These are phyloP conservation scores for Verticillium klebahnii DNA, from an alignment of 2,329 filamentous ascomycete species.

Conservation along the genomic window DNA sequence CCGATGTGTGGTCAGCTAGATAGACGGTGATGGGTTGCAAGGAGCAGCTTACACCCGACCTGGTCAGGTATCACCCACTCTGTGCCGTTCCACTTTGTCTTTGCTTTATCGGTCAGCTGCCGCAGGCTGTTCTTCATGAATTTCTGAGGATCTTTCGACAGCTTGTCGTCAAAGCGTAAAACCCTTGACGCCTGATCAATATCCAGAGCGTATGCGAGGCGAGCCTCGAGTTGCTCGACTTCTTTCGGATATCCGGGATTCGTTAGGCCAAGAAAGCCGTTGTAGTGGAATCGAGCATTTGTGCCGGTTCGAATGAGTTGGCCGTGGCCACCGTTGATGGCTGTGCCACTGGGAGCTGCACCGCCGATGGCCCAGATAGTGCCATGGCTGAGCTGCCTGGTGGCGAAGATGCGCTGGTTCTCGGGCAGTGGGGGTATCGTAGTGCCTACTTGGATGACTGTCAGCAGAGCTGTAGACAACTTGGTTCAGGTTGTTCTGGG, in stretches of 20 bases:
- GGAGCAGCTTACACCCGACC: background rate
- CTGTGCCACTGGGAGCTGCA: conserved; percentile 49
- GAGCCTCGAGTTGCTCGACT: conserved; percentile 63
- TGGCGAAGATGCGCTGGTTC: conserved; percentile 15
- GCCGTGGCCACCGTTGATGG: conserved; percentile 59
- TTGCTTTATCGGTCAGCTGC: conserved; percentile 10
- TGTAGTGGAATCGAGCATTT: conserved; percentile 62
- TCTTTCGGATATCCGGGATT: conserved; percentile 35
- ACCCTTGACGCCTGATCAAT: conserved; percentile 67
- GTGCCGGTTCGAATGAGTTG: conserved; percentile 64
- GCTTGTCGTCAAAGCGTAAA: conserved; percentile 46
- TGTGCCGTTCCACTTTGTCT: conserved; percentile 36
- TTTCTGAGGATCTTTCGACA: conserved; percentile 12
- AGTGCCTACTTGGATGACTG: conserved; percentile 12
- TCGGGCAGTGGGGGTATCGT: conserved; percentile 17
- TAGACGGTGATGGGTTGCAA: background rate
- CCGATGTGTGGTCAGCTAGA: background rate
- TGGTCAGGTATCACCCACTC: conserved; percentile 27
- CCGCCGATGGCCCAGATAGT: conserved; percentile 76
- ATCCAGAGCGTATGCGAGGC: conserved; percentile 76
- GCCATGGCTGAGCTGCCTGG: conserved; percentile 58
- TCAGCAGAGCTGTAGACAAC: conserved; percentile 5
- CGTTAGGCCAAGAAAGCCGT: conserved; percentile 37
- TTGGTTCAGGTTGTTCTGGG: background rate
- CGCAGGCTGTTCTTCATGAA: conserved; percentile 1